A percentile compares a stretch with the other conserved stretches of the same genome.
These are phyloP conservation scores for Solanum neorickii DNA, from an alignment of 257 asterid species.

Conservation along the genomic window DNA sequence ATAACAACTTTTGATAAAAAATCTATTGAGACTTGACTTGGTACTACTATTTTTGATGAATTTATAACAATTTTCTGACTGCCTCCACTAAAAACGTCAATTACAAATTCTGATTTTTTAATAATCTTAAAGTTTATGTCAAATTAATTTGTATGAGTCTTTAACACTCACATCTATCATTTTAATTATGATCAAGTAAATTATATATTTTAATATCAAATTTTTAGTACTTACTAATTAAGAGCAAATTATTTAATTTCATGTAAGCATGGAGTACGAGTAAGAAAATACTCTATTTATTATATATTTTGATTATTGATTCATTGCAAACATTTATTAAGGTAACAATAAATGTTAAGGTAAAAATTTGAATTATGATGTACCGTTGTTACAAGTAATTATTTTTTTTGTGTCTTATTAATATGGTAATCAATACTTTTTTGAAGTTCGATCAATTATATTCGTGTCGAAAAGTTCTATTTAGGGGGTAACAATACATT, in stretches of 20 bases:
- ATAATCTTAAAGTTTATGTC: background rate
- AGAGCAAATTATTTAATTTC: background rate
- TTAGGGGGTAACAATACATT: background rate
- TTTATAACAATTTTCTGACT: background rate
- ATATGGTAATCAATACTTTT: no score
- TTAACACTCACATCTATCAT: background rate
- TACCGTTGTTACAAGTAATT: background rate
- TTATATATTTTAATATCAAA: background rate
- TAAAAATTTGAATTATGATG: background rate
- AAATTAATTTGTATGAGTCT: background rate
- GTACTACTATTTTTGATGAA: background rate
- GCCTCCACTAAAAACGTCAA: background rate
- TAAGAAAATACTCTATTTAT: background rate
- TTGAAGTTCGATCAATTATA: background rate
- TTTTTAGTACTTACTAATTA: background rate
- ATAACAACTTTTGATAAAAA: background rate
- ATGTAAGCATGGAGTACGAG: background rate
- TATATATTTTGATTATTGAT: background rate
- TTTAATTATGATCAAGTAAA: background rate
- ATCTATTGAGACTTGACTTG: background rate
- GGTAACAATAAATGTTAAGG: background rate
- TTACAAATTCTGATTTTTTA: background rate
- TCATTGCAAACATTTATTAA: background rate
- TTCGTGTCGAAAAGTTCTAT: background rate
- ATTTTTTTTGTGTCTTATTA: no score